Base-by-base conservation (phyloP, 805 yeast genomes). In the Candida golubevii region DNA sequence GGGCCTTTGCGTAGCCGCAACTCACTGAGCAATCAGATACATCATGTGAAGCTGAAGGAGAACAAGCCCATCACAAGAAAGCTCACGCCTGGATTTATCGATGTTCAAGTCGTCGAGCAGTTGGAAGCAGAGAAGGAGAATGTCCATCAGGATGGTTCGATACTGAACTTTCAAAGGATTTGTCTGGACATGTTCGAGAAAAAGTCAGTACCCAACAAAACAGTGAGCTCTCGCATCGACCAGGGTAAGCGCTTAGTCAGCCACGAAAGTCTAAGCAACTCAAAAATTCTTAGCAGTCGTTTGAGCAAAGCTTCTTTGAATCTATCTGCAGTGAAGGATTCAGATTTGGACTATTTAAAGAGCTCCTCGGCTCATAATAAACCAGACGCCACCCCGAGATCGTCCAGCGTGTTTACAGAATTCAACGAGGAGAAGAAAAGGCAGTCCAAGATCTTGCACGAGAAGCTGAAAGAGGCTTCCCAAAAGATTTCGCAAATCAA, bases 121-220 rank as follows among this genome's bases (percentile, higher is more conserved):
- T 45, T 46, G 33, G 51, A 52, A 14, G 38, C 37, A 15, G 51
- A 54, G 23, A 50, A 55, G 39, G 59, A 53, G 33, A 51, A 49
- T 26, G 28, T 39, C 4, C 42, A 35, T 9, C 50, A 44, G 23
- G 48, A 58, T 31, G 60, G 52, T 35, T 59, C 69, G 2, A 56
- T 65, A 18, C 43, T 56, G 36, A 62, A 63, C 43, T 67, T 67
- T 48, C 61, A 59, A 41, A 38, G 48, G 39, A 60, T 66, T 30
- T 63, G 67, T 44, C 69, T 60, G 39, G 66, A 65, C 42, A 54
- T 59, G 37, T 65, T 67, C 46, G 58, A 56, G 15, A 18, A 18
- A 18, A 18, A 18, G 23, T 5, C 23, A 18, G 23, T 18, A 18
- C 23, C 23, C 23, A 61, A 61, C 13, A 59, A 53, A 6, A 48